These are phyloP conservation scores for Ophiostoma piceae DNA, from an alignment of 2,329 filamentous ascomycete species.

Conservation along the genomic window DNA sequence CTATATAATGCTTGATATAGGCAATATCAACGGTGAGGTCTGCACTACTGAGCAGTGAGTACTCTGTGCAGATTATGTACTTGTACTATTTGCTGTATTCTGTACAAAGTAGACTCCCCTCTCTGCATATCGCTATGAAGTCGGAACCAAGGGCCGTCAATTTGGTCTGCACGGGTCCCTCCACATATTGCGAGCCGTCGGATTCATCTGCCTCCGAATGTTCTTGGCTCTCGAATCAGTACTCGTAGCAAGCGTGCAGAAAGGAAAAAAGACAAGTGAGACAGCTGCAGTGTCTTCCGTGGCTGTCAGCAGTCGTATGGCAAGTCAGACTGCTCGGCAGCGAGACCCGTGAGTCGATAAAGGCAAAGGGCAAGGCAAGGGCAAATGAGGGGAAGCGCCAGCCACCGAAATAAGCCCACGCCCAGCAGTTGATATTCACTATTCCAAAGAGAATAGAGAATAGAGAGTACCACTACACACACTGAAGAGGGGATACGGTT, in stretches of 20 bases:
- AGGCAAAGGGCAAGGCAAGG: too few relatives aligned
- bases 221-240: neutral
- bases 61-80: neutral
- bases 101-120: neutral
- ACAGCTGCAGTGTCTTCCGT: neutral
- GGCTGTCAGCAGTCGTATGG: neutral
- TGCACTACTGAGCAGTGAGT: neutral
- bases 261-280: neutral
- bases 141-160: neutral
- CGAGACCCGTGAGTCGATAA: constrained; percentile 1
- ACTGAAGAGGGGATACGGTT: neutral
- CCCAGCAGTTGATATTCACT: neutral
- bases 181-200: neutral
- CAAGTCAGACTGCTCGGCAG: neutral
- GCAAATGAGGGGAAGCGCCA: neutral
- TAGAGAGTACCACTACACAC: neutral
- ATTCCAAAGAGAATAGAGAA: too few relatives aligned
- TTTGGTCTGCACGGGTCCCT: neutral
- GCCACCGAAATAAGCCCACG: neutral
- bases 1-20: neutral
- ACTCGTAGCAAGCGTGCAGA: neutral
- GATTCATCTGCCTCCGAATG: neutral
- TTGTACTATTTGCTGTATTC: neutral
- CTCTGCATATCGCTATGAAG: neutral
- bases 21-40: neutral